Evolutionary conservation across 179 eudicot species (phyloP), one percentile per base, ranked within the genome.

Genomic region (Spergularia azorica): DNA sequence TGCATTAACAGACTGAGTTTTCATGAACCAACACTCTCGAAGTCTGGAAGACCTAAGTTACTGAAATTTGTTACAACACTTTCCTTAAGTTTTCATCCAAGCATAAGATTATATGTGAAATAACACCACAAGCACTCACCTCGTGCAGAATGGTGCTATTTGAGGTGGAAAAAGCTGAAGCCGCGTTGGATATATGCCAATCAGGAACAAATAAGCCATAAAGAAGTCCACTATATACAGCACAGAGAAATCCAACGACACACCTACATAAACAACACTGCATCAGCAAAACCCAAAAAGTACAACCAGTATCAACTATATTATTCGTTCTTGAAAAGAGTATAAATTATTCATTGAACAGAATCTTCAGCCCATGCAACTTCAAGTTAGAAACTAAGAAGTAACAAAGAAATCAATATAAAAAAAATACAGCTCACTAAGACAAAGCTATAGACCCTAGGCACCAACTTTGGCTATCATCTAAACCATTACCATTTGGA

Each of bases 161-260:
- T 21, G 83, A 76, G n/a, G 84, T 51, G 65, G 73, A 71, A 67
- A 80, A 58, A 71, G 82, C 79, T 65, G 81, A 79, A 59, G 76
- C 66, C 76, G 87, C 74, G 58, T 76, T 79, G 71, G 87, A 73
- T 62, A 67, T 79, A 77, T 77, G 85, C 98, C 98, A 94, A 82
- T 94, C 97, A 48, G 97, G 90, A 76, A 94, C 97, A 76, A 86
- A 84, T 72, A 94, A 72, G 55, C 94, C 92, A 73, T 94, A 89
- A 66, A 87, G 77, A 71, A 94, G 79, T 50, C 90, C 97, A 71
- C 85, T 54, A 86, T 92, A 89, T 54, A 84, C 11, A 9, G 82
- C 81, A 79, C 83, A 88, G 67, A 92, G 75, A 68, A 86, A 41
- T 59, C 87, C 73, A n/a, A 72, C 81, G 54, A 84, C 76, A 71